Evolutionary conservation across 306 rosid species (phyloP).

Genomic region (Delonix regia): DNA sequence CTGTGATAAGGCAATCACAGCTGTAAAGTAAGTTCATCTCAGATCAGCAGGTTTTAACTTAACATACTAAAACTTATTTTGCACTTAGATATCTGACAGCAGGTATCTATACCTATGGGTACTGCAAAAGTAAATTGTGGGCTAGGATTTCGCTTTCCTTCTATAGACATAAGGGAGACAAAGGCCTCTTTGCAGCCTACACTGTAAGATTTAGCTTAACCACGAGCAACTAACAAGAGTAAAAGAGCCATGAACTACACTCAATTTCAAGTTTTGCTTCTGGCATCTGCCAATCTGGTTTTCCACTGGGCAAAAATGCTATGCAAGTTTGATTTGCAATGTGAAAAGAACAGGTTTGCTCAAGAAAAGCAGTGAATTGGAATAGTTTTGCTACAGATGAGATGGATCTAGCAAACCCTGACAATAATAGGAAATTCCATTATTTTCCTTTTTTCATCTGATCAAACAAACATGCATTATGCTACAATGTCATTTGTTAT

Average conservation of each 20-base stretch:
- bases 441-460: background rate
- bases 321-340: background rate
- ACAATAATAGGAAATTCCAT: background rate
- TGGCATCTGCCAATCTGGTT: background rate
- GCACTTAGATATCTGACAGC: background rate
- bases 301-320: slow-evolving; percentile 4
- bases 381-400: background rate
- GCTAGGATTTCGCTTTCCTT: background rate
- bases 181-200: background rate
- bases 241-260: background rate
- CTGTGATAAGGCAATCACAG: background rate
- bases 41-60: slow-evolving; percentile 2
- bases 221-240: background rate
- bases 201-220: background rate
- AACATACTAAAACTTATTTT: background rate
- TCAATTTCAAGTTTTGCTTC: background rate
- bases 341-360: background rate
- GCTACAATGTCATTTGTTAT: background rate
- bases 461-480: background rate
- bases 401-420: background rate
- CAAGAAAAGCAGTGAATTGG: background rate
- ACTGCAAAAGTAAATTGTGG: background rate
- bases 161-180: background rate
- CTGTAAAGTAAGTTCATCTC: background rate
- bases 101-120: background rate